Evolutionary conservation across 2,329 filamentous ascomycete genomes (phyloP).

Genomic region (Fusarium sp.): DNA sequence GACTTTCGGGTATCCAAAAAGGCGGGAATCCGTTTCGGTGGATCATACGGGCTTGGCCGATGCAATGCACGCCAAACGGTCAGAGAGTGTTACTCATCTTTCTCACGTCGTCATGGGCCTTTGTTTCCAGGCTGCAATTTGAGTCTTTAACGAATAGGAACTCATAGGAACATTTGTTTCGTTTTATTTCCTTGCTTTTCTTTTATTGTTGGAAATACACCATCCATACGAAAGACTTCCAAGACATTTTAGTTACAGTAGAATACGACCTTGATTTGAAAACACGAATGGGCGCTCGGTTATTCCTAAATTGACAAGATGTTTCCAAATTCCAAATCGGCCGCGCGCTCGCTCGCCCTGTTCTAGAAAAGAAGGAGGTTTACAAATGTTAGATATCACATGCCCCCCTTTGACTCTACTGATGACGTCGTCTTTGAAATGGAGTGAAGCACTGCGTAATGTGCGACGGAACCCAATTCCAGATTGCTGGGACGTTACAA

Average conservation of each 20-base stretch:
- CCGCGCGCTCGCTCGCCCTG: background rate
- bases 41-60: conserved; percentile 40
- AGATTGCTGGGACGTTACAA: background rate
- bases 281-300: background rate
- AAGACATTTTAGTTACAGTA: background rate
- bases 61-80: conserved; percentile 30
- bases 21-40: background rate
- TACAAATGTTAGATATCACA: background rate
- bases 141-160: conserved; percentile 13
- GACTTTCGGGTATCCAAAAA: conserved; percentile 9
- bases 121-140: conserved; percentile 25
- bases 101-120: conserved; percentile 10
- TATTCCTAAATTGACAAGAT: background rate
- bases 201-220: background rate
- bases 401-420: background rate
- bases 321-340: background rate
- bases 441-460: background rate
- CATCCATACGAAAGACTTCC: background rate
- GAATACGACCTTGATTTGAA: background rate
- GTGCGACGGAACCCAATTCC: background rate
- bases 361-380: background rate
- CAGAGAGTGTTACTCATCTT: conserved; percentile 18
- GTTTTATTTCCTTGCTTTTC: background rate
- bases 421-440: background rate
- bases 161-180: background rate